Evolutionary conservation across 2,329 filamentous ascomycete genomes (phyloP).

Genomic region (Capronia americana): DNA sequence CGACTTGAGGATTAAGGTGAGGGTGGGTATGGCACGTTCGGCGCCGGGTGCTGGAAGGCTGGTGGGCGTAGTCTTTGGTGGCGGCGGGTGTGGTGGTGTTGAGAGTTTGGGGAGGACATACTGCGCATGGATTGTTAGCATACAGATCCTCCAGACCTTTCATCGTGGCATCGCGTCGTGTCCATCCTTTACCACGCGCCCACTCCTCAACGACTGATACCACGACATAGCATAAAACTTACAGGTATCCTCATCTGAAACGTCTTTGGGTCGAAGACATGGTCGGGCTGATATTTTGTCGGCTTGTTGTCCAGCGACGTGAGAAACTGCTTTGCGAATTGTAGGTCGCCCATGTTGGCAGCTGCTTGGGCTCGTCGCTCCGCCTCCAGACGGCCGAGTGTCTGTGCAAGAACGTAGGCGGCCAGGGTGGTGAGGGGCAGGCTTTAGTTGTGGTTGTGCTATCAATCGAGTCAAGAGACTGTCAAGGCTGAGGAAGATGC

Average conservation of each 20-base stretch:
- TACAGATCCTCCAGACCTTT: not conserved
- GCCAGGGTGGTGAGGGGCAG: slow-evolving; percentile 30
- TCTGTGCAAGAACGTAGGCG: slow-evolving; percentile 47
- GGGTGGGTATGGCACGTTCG: slow-evolving; percentile 29
- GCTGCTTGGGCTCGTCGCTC: slow-evolving; percentile 50
- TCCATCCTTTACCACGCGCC: not conserved
- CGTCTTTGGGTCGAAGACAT: slow-evolving; percentile 83
- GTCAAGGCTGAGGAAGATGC: not conserved
- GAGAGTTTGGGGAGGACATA: slow-evolving; percentile 57
- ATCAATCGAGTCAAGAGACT: not conserved
- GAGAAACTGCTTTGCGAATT: slow-evolving; percentile 85
- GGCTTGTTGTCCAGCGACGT: slow-evolving; percentile 78
- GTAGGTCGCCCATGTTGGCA: slow-evolving; percentile 74
- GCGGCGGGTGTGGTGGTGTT: slow-evolving; percentile 49
- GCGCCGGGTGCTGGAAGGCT: slow-evolving; percentile 36
- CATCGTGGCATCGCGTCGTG: not conserved
- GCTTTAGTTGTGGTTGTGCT: not conserved
- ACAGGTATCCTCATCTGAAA: slow-evolving; percentile 81
- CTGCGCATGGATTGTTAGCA: slow-evolving; percentile 38
- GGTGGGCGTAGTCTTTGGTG: slow-evolving; percentile 50
- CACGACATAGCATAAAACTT: slow-evolving; percentile 45
- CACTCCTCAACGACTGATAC: not conserved
- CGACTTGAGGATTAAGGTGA: slow-evolving; percentile 72
- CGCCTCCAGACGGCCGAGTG: slow-evolving; percentile 53
- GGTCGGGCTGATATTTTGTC: slow-evolving; percentile 81